Base-by-base conservation (phyloP, 495 filamentous ascomycete genomes). In the Trichocladium uniseriatum region DNA sequence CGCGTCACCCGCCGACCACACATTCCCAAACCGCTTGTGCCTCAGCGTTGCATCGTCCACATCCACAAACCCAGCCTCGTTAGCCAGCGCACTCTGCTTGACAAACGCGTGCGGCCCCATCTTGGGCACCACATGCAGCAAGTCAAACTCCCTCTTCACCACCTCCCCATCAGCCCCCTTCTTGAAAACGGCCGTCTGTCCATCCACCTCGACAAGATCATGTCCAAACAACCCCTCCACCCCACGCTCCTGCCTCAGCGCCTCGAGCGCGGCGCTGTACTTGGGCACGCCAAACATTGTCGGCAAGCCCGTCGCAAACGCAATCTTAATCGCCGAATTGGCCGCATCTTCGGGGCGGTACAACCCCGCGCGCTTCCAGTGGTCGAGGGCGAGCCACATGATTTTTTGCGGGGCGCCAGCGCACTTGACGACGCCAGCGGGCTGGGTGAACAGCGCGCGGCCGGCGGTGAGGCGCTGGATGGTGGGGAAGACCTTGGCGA, bases 261-360 rank as follows among this genome's bases (percentile, higher is more conserved):
- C 65, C 39, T 84, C 81, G 2, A 86, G 70, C 15, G 66, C 69
- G 16, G 75, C 74, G 53, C 70, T 79, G 58, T 85, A 85, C 66
- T 84, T 85, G 43, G 81, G 78, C 38, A 85, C 80, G 31, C 76
- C 80, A 52, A 85, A 85, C 82, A 85, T 85, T 15, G 51, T 60
- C 0, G 79, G 75, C 24, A 77, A 64, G 1, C 76, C 81, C 5
- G 80, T 84, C 0, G 80, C 80, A 41, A 81, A 85, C 50, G 69
- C 72, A 43, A 83, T 78, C n/a, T 78, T 64, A 54, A 84, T 76
- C 5, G 76, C 61, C 0, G 78, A 81, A 6, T 34, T 31, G 24
- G 65, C 51, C 2, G 67, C 57, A 38, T 67, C 59, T 21, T 44
- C 47, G 6, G 70, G 60, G 47, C 79, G 68, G 60, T 83, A 80